Conservation (phyloP, 73 alveolate genomes). For the Blepharisma japonicum region DNA sequence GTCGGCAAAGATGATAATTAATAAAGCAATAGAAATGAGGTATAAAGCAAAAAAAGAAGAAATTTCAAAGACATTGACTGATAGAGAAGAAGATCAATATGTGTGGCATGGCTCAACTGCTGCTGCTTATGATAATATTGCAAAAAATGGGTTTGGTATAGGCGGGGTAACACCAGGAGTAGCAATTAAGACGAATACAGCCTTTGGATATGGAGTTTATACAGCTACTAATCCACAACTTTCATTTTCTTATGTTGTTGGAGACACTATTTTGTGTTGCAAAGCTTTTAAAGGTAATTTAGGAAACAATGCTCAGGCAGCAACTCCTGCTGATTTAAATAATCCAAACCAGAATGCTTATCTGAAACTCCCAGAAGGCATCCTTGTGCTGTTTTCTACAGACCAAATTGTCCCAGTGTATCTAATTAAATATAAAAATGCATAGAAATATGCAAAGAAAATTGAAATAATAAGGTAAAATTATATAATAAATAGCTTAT, state of each 20-base stretch:
- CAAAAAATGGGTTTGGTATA: not conserved
- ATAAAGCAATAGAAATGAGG: not conserved
- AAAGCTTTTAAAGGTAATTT: no score
- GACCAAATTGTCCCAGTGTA: no score
- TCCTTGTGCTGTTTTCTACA: no score
- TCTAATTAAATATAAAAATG: no score
- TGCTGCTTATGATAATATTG: not conserved
- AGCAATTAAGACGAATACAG: not conserved
- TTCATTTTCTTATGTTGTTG: not conserved
- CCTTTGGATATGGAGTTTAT: constrained; percentile 20
- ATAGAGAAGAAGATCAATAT: not conserved
- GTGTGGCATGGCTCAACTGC: not conserved
- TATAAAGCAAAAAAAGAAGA: constrained; percentile 1
- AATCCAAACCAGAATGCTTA: no score
- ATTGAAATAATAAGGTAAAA: no score
- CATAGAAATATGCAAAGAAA: no score
- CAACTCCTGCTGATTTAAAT: no score
- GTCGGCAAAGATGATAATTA: not conserved
- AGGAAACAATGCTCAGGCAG: no score
- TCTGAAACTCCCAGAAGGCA: no score
- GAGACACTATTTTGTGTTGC: no score
- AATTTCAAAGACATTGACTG: not conserved
- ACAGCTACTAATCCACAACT: constrained; percentile 19
- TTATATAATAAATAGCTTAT: no score
- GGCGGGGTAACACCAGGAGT: not conserved